Base-by-base conservation (phyloP, 2,329 filamentous ascomycete species). In the Dothistroma septosporum region DNA sequence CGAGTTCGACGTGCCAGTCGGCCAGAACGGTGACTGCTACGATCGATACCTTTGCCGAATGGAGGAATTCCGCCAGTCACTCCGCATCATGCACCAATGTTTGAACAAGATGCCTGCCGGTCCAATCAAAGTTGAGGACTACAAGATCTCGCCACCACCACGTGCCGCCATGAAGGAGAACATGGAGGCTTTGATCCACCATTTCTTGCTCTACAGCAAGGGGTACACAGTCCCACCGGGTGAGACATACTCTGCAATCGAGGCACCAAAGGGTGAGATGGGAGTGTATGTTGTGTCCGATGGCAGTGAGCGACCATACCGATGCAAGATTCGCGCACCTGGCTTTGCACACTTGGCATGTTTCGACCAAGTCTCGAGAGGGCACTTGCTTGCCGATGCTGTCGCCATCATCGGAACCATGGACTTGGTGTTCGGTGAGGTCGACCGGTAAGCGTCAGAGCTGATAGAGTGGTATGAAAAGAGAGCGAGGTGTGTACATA, bases 191-290 rank as follows among this genome's bases (percentile, higher is more conserved):
- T 85, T 99, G 48, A 99, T 99, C 75, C 94, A 99, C 81, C 94
- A 99, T 83, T 99, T 99, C 85, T 81, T 99, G 68, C 87, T 99
- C 57, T 99, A 93, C 83, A 97, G 92, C 77, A 99, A 99, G 85
- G 94, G 94, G 61, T 99, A 99, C 79, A 85, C 91, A 49, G 94
- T 99, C 4, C 94, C 94, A 48, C 94, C 95, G 8, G 95, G 94
- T 65, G 94, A 99, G 83, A 99, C 94, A 6, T 99, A 99, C 83
- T 92, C 89, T 52, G 93, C 89, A 64, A 99, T 99, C 67, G 94
- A 99, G 83, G 94, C 95, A n/a, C 94, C 94, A 63, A 99, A 99
- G 88, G 94, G 94, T 72, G 94, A 99, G 82, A 99, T 99, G 94
- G 94, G 89, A 76, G 94, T 99, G 49, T 99, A 89, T 76, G 80